phyloP scores from a whole-genome alignment of 2,329 filamentous ascomycete species.

The Ceratocystis cubensis region DNA sequence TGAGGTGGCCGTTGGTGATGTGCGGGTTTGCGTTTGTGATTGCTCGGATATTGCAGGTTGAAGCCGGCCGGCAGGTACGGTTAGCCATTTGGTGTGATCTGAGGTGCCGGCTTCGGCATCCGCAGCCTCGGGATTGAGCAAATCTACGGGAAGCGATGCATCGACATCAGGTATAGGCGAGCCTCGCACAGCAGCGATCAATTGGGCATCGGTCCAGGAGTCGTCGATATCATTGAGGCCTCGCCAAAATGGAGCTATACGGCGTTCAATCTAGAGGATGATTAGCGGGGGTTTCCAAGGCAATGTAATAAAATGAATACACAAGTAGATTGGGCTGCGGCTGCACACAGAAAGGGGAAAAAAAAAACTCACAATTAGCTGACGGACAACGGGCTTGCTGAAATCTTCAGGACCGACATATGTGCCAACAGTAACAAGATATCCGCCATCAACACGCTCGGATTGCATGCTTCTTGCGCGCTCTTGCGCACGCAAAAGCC shows the following conservation, averaged over 20 bases:
- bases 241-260: conserved; percentile 88
- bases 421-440: conserved; percentile 81
- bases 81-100: conserved; percentile 56
- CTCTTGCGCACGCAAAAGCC: conserved; percentile 62
- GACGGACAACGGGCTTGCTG: conserved; percentile 74
- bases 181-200: conserved; percentile 80
- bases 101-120: conserved; percentile 38
- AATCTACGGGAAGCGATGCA: conserved; percentile 57
- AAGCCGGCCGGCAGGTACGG: conserved; percentile 62
- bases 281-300: too few species aligned
- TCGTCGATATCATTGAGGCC: conserved; percentile 80
- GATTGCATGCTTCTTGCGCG: conserved; percentile 81
- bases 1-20: neutral
- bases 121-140: conserved; percentile 36
- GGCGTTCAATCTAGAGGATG: conserved; percentile 64
- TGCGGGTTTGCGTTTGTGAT: conserved; percentile 30
- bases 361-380: conserved; percentile 59
- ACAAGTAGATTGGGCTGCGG: neutral
- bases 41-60: conserved; percentile 65
- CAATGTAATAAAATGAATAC: conserved; percentile 20
- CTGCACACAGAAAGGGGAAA: neutral
- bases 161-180: conserved; percentile 74
- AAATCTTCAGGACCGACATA: conserved; percentile 92
- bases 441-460: conserved; percentile 89
- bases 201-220: conserved; percentile 86